Conservation (phyloP, 495 filamentous ascomycete genomes). For the Penicillium herquei region DNA sequence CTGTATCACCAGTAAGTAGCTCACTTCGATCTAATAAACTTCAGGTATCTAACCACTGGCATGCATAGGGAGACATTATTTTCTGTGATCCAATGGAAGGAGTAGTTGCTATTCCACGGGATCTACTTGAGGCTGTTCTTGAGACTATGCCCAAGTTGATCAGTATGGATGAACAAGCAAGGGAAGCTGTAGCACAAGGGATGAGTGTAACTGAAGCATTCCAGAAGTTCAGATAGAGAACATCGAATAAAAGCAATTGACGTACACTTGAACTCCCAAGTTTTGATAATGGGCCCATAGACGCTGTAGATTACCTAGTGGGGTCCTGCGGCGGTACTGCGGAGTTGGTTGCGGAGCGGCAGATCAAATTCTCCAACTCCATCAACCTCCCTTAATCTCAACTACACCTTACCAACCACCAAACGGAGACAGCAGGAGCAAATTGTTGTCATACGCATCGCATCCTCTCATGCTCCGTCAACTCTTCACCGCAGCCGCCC, state of each 20-base stretch:
- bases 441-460: too few relatives aligned
- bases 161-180: constrained; percentile 59
- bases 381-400: constrained; percentile 1
- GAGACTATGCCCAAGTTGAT: constrained; percentile 54
- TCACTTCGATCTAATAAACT: not conserved
- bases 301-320: too few relatives aligned
- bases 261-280: too few relatives aligned
- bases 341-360: not conserved
- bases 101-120: constrained; percentile 60
- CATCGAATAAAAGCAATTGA: too few relatives aligned
- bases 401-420: not conserved
- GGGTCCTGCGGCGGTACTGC: too few relatives aligned
- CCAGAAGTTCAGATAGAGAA: constrained; percentile 32
- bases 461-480: constrained; percentile 12
- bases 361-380: constrained; percentile 18
- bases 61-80: constrained; percentile 56
- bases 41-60: not conserved
- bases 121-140: constrained; percentile 47
- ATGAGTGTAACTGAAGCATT: constrained; percentile 59
- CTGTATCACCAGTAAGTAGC: constrained; percentile 43
- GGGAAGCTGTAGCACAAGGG: constrained; percentile 57
- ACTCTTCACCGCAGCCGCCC: constrained; percentile 16
- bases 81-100: constrained; percentile 61
- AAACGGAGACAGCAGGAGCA: not conserved
- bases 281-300: too few relatives aligned